Base-by-base conservation (phyloP, 768 basidiomycete genomes). In the Russula sp. region DNA sequence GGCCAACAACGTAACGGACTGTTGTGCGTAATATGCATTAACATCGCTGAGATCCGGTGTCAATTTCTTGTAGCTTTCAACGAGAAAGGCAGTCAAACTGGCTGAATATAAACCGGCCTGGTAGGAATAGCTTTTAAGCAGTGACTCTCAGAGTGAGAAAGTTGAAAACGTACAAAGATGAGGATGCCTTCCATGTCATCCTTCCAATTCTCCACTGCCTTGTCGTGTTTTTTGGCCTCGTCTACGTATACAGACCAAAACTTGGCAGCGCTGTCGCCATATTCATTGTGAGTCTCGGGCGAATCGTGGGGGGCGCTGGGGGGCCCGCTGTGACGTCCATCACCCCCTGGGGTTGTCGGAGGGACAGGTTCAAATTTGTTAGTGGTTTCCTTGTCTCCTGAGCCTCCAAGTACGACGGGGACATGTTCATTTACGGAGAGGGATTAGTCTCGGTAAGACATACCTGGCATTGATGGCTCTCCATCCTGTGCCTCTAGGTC, bases 101-200 rank as follows among this genome's bases (percentile, higher is more conserved):
- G 60, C 64, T 3, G 64, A 65, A 20, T 54, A 65, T 35, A 65
- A 43, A 49, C 60, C 64, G 32, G 60, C 60, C 64, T 65, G 4
- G 13, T 3, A 13, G 34, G 7, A 18, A 34, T 4, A 36, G 2
- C 38, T 11, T 4, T 16, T 38, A 7, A 41, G 29, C 36, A 42
- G 7, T 22, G 10, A 10, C 14, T 32, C 8, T 13, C 5, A 34
- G 14, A 6, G 16, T 7, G 16, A 25, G 10, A 42, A 16, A 22
- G 4, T 4, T 16, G 22, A n/a, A 45, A 38, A 59, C 74, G 43
- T 65, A 76, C 76, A 51, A 77, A 77, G 42, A 77, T 75, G 2
- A 76, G 69, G 36, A 76, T 72, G 7, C 71, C 70, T 59, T 78
- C 76, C 77, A 77, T 77, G 45, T 75, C 75, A 7, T 71, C 72